phyloP scores from a whole-genome alignment of 164 flowering plant genomes.

The Santalum album region DNA sequence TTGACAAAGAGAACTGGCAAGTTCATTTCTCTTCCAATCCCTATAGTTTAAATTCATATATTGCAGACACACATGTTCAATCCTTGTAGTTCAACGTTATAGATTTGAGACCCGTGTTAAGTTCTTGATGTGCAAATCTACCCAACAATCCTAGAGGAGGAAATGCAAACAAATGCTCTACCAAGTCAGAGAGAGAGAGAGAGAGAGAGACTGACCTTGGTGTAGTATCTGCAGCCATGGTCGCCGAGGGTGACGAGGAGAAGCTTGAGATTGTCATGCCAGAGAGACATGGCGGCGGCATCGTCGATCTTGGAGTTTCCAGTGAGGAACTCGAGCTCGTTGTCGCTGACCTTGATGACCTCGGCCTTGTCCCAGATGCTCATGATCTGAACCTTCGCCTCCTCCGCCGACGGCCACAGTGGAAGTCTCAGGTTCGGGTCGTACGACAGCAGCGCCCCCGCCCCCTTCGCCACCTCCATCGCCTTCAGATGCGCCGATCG shows the following conservation, averaged over 20 bases:
- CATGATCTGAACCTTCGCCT: conserved; percentile 74
- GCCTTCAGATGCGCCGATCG: conserved; percentile 84
- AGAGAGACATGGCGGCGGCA: conserved; percentile 59
- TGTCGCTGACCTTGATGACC: conserved; percentile 78
- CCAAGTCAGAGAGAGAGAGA: too few species aligned
- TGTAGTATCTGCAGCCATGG: conserved; percentile 80
- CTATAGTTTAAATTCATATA: too few species aligned
- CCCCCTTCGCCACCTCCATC: conserved; percentile 72
- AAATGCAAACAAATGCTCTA: too few species aligned
- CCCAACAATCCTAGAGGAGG: too few species aligned
- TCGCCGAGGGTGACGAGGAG: conserved; percentile 80
- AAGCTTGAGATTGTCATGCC: conserved; percentile 71
- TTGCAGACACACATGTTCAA: too few species aligned
- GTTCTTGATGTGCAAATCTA: too few species aligned
- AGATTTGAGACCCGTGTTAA: too few species aligned
- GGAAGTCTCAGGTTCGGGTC: conserved; percentile 90
- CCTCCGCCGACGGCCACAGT: conserved; percentile 78
- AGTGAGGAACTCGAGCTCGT: conserved; percentile 76
- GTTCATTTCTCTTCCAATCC: too few species aligned
- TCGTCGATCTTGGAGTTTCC: conserved; percentile 47
- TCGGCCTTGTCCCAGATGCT: conserved; percentile 93
- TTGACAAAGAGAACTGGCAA: too few species aligned
- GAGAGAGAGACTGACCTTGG: too few species aligned
- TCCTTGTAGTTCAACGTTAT: too few species aligned
- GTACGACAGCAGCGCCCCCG: conserved; percentile 78